Evolutionary conservation across 2,329 filamentous ascomycete species (phyloP).

Genomic region (Microdochium bolleyi): DNA sequence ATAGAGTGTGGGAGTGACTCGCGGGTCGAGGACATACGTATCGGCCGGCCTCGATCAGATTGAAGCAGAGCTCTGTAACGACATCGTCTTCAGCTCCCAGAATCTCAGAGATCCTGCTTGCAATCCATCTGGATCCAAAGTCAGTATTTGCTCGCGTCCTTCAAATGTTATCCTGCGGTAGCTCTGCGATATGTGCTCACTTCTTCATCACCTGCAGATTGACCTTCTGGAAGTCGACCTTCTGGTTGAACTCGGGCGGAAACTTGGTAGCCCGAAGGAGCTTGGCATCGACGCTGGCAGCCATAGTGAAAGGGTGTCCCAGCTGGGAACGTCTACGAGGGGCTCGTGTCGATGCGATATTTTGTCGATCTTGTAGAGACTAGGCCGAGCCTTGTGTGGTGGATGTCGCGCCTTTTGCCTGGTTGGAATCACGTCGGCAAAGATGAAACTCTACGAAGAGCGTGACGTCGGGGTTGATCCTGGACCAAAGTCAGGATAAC

Average conservation of each 20-base stretch:
- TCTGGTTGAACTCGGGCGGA: constrained; percentile 84
- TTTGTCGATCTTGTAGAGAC: background rate
- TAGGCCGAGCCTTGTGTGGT: background rate
- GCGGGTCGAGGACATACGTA: constrained; percentile 49
- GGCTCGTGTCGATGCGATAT: background rate
- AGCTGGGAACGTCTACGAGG: no score
- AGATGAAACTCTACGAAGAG: background rate
- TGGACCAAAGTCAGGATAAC: no score
- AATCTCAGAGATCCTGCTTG: constrained; percentile 77
- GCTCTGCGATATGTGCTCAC: constrained; percentile 37
- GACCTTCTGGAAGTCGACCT: constrained; percentile 96
- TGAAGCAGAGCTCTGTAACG: constrained; percentile 76
- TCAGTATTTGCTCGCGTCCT: background rate
- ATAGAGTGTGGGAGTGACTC: background rate
- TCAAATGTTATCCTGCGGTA: background rate
- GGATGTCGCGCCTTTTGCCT: background rate
- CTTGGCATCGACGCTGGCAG: constrained; percentile 80
- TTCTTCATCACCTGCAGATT: constrained; percentile 98
- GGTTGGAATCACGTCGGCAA: background rate
- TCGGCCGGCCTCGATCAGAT: constrained; percentile 63
- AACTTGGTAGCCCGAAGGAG: constrained; percentile 88
- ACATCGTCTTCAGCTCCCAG: constrained; percentile 93
- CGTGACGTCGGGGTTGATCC: background rate
- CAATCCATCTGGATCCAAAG: constrained; percentile 69
- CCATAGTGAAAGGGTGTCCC: constrained; percentile 45